Evolutionary conservation across 2,329 filamentous ascomycete species (phyloP).

Genomic region (Diaporthe destruens): DNA sequence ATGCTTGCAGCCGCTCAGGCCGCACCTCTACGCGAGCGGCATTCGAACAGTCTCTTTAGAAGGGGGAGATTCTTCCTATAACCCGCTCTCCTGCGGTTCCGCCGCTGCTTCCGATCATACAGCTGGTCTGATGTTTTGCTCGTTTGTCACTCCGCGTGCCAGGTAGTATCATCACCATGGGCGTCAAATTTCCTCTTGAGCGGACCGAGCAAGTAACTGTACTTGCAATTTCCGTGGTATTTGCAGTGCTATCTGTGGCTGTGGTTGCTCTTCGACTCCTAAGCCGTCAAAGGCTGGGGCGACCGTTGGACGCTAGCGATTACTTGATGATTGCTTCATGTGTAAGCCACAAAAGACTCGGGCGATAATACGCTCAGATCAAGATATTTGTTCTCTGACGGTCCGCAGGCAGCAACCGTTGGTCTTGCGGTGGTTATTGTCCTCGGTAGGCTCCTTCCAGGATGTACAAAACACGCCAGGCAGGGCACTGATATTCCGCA

Average conservation of each 20-base stretch:
- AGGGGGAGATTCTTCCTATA: background rate
- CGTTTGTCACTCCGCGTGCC: background rate
- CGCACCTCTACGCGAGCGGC: background rate
- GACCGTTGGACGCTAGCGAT: slow-evolving; percentile 27
- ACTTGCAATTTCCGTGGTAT: slow-evolving; percentile 14
- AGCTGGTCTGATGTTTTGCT: slow-evolving; percentile 28
- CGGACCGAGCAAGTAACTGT: slow-evolving; percentile 7
- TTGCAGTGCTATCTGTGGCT: slow-evolving; percentile 1
- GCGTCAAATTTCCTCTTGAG: slow-evolving; percentile 22
- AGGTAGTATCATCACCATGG: slow-evolving; percentile 7
- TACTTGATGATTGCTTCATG: slow-evolving; percentile 26
- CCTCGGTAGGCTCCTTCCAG: background rate
- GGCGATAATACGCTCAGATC: background rate
- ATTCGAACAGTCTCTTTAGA: slow-evolving; percentile 20
- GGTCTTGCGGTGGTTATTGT: slow-evolving; percentile 9
- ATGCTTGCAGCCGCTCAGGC: slow-evolving; percentile 20
- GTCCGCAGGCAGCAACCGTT: background rate
- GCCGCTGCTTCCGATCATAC: slow-evolving; percentile 23
- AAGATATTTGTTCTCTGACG: background rate
- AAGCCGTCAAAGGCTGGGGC: slow-evolving; percentile 32
- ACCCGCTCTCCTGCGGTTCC: background rate
- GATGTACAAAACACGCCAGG: too few relatives aligned
- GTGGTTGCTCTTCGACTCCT: slow-evolving; percentile 15
- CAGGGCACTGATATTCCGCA: background rate
- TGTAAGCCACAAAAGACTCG: slow-evolving; percentile 2